Evolutionary conservation across 495 filamentous ascomycete species (phyloP).

Genomic region (Daldinia grandis): DNA sequence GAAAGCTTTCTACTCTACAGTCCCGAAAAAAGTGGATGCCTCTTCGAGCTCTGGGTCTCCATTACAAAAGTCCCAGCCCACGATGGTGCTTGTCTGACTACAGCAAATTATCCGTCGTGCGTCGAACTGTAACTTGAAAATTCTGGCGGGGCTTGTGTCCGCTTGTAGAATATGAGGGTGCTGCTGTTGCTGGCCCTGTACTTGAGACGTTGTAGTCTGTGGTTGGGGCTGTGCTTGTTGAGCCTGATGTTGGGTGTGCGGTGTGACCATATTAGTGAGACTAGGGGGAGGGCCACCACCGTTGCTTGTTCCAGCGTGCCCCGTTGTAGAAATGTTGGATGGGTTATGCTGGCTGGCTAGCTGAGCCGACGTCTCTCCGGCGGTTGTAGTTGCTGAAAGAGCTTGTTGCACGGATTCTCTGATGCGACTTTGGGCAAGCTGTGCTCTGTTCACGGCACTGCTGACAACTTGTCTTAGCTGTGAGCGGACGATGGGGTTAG

Average conservation of each 20-base stretch:
- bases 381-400: slow-evolving; percentile 31
- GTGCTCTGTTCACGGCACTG: slow-evolving; percentile 51
- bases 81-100: slow-evolving; percentile 86
- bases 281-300: slow-evolving; percentile 37
- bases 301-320: slow-evolving; percentile 12
- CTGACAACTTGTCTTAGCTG: slow-evolving; percentile 55
- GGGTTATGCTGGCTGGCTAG: slow-evolving; percentile 9
- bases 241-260: slow-evolving; percentile 24
- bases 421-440: slow-evolving; percentile 52
- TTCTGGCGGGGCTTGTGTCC: slow-evolving; percentile 66
- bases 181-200: slow-evolving; percentile 33
- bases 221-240: slow-evolving; percentile 35
- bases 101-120: slow-evolving; percentile 93
- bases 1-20: slow-evolving; percentile 51
- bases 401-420: slow-evolving; percentile 48
- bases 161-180: slow-evolving; percentile 46
- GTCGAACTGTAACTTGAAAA: slow-evolving; percentile 99
- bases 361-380: slow-evolving; percentile 19
- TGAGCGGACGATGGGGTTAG: slow-evolving; percentile 50
- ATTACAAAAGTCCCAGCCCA: slow-evolving; percentile 97
- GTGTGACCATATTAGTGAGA: slow-evolving; percentile 2
- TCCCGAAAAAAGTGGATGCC: slow-evolving; percentile 78
- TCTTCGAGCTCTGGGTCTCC: slow-evolving; percentile 85
- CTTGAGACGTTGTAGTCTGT: slow-evolving; percentile 14
- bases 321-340: slow-evolving; percentile 4